phyloP scores from a whole-genome alignment of 768 basidiomycete species.

The Serendipita sp. region DNA sequence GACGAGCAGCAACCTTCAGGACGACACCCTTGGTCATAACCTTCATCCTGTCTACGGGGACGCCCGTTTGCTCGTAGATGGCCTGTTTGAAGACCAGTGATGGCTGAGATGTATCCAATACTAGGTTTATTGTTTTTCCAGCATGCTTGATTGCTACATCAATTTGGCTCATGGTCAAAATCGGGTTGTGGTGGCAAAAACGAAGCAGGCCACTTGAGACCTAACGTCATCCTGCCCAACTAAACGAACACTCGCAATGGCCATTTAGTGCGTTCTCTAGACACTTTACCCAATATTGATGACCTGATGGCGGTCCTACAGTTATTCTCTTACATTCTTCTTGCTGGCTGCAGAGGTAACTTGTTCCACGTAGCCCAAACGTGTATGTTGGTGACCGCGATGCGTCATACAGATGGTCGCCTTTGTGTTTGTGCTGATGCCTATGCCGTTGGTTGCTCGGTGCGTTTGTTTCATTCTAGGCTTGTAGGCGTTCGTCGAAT shows the following conservation, averaged over 20 bases:
- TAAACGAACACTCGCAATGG: conserved; percentile 23
- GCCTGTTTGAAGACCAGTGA: conserved; percentile 66
- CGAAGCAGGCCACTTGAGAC: background rate
- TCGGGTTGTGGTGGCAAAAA: background rate
- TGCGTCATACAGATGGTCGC: background rate
- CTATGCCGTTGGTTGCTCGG: background rate
- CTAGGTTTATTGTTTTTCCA: conserved; percentile 57
- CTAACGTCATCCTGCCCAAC: conserved; percentile 6
- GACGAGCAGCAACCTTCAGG: conserved; percentile 44
- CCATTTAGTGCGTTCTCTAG: conserved; percentile 27
- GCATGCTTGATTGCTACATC: conserved; percentile 81
- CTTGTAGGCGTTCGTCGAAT: conserved; percentile 15
- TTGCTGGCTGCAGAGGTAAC: conserved; percentile 60
- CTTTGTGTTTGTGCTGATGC: background rate
- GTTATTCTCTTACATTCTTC: conserved; percentile 66
- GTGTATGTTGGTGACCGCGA: conserved; percentile 11
- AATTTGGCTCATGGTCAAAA: conserved; percentile 16
- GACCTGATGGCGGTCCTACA: conserved; percentile 17
- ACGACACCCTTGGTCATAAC: conserved; percentile 89
- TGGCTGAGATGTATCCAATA: conserved; percentile 56
- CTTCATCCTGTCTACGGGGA: conserved; percentile 88
- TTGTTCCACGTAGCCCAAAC: conserved; percentile 15
- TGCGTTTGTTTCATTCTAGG: background rate
- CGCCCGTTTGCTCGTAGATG: conserved; percentile 66
- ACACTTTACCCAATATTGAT: background rate